These are phyloP conservation scores for Pythium myriotylum DNA, from an alignment of 352 stramenopile species.

Conservation along the genomic window DNA sequence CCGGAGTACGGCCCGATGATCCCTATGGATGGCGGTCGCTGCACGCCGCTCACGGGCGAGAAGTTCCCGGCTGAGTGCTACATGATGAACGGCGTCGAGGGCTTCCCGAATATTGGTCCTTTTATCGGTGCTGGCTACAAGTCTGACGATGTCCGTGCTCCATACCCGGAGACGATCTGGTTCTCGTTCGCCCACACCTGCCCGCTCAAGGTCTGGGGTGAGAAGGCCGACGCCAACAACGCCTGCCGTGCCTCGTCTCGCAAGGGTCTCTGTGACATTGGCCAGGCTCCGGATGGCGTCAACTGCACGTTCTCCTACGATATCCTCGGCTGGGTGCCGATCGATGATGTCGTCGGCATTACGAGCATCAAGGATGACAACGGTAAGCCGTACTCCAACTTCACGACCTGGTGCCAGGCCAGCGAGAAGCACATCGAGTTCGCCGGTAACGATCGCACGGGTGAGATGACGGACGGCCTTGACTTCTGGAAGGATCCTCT, in stretches of 20 bases:
- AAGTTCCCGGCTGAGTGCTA: constrained; percentile 42
- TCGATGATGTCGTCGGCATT: constrained; percentile 82
- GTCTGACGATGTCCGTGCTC: constrained; percentile 22
- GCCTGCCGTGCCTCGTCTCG: constrained; percentile 46
- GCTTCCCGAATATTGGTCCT: constrained; percentile 33
- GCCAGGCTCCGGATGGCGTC: constrained; percentile 61
- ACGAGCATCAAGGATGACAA: constrained; percentile 60
- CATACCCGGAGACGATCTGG: constrained; percentile 36
- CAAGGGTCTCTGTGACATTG: constrained; percentile 66
- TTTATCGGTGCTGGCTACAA: constrained; percentile 47
- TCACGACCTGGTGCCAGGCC: constrained; percentile 66
- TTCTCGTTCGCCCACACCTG: constrained; percentile 62
- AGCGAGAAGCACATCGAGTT: constrained; percentile 67
- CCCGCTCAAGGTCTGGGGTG: constrained; percentile 47
- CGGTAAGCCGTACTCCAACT: constrained; percentile 55
- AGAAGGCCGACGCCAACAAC: constrained; percentile 50
- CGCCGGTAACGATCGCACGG: constrained; percentile 33
- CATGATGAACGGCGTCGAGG: constrained; percentile 46
- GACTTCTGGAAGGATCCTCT: constrained; percentile 70
- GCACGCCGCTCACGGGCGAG: constrained; percentile 32
- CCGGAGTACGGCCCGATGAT: constrained; percentile 51
- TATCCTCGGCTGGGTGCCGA: constrained; percentile 74
- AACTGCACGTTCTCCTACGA: constrained; percentile 84
- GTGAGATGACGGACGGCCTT: constrained; percentile 45
- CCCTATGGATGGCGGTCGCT: constrained; percentile 42